phyloP scores from a whole-genome alignment of 306 rosid species.

The Spatholobus suberectus region DNA sequence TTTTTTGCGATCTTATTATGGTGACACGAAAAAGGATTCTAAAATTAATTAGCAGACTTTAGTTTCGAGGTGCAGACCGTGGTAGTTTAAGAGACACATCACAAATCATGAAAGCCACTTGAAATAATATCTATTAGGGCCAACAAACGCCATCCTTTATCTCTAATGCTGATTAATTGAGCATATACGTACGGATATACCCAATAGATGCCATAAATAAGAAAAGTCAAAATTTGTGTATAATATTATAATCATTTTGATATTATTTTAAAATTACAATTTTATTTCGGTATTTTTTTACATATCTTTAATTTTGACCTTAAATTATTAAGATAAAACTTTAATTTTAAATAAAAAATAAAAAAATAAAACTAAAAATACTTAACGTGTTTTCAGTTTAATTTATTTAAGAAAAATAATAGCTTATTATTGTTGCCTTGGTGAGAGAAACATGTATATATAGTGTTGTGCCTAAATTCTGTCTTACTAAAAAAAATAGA shows the following conservation, averaged over 20 bases:
- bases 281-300: too few species aligned
- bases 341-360: background rate
- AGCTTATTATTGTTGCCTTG: too few species aligned
- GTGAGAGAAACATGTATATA: too few species aligned
- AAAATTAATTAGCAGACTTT: background rate
- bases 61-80: background rate
- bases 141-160: background rate
- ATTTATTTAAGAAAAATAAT: too few species aligned
- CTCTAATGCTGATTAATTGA: conserved; percentile 3
- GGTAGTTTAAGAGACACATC: conserved; percentile 1
- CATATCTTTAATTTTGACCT: background rate
- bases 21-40: too few species aligned
- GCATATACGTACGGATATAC: conserved; percentile 39
- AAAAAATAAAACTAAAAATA: background rate
- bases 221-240: background rate
- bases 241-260: background rate
- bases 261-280: background rate
- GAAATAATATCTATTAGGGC: conserved; percentile 27
- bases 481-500: background rate
- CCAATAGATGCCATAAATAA: background rate
- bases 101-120: conserved; percentile 23
- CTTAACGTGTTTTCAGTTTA: too few species aligned
- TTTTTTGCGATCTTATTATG: too few species aligned
- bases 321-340: background rate
- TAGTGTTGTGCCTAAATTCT: too few species aligned